These are phyloP conservation scores for Anethum foeniculum DNA, from an alignment of 140 eudicot species.

Conservation along the genomic window DNA sequence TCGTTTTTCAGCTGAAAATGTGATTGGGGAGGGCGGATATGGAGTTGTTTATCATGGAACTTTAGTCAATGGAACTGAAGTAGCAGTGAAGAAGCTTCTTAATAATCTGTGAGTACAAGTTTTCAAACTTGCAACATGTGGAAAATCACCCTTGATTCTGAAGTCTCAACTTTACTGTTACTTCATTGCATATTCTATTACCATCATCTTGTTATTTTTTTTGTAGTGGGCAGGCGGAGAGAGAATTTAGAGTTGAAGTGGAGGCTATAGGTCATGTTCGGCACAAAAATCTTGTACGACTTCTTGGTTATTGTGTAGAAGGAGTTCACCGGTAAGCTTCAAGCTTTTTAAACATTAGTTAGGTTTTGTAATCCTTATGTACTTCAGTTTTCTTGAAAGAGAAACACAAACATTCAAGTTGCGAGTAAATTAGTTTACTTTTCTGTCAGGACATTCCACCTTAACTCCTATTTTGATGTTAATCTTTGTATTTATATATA, in stretches of 20 bases:
- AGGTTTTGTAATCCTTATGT: background rate
- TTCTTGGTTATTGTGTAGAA: slow-evolving; percentile 91
- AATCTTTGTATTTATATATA: background rate
- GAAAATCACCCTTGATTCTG: slow-evolving; percentile 5
- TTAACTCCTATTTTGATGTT: background rate
- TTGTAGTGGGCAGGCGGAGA: slow-evolving; percentile 91
- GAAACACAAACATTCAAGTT: background rate
- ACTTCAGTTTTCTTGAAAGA: background rate
- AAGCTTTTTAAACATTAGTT: background rate
- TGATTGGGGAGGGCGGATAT: slow-evolving; percentile 96
- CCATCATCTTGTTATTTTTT: background rate
- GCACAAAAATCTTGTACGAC: slow-evolving; percentile 92
- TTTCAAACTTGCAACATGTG: background rate
- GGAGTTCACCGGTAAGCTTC: slow-evolving; percentile 74
- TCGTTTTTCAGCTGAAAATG: slow-evolving; percentile 57
- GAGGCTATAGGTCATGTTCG: slow-evolving; percentile 97
- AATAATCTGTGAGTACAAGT: slow-evolving; percentile 66
- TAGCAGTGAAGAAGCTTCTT: slow-evolving; percentile 86
- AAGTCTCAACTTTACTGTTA: background rate
- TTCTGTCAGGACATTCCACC: background rate
- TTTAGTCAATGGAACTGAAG: slow-evolving; percentile 71
- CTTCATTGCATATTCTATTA: background rate
- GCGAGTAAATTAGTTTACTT: background rate
- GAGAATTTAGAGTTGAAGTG: slow-evolving; percentile 89
- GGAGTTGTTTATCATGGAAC: slow-evolving; percentile 79